These are phyloP conservation scores for Coemansia sp. DNA, from an alignment of 192 early-diverging fungal species.

Conservation along the genomic window DNA sequence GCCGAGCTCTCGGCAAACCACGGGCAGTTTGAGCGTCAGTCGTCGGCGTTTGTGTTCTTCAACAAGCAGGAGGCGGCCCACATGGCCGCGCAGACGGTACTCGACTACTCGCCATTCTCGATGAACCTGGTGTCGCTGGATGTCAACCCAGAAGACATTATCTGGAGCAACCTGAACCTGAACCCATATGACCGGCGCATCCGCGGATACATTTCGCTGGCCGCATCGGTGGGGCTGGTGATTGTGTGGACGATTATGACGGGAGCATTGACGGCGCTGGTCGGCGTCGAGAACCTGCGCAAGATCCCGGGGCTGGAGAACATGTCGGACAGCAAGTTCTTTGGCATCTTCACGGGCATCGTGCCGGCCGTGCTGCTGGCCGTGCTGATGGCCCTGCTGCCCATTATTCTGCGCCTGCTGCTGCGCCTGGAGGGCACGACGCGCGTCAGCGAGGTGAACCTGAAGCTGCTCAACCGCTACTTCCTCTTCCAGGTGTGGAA, in stretches of 20 bases:
- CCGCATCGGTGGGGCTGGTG: slow-evolving; percentile 54
- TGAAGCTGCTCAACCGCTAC: slow-evolving; percentile 64
- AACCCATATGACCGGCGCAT: slow-evolving; percentile 53
- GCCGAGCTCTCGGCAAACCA: slow-evolving; percentile 33
- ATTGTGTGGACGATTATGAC: slow-evolving; percentile 73
- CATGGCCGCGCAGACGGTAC: slow-evolving; percentile 65
- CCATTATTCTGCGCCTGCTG: slow-evolving; percentile 64
- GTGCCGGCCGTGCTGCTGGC: slow-evolving; percentile 68
- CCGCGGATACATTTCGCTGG: slow-evolving; percentile 54
- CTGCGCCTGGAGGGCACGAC: slow-evolving; percentile 60
- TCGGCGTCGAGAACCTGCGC: slow-evolving; percentile 52
- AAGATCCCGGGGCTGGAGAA: slow-evolving; percentile 49
- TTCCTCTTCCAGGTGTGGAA: slow-evolving; percentile 82
- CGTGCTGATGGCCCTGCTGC: slow-evolving; percentile 66
- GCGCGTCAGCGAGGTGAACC: slow-evolving; percentile 57
- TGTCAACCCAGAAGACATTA: slow-evolving; percentile 70
- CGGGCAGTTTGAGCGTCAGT: slow-evolving; percentile 44
- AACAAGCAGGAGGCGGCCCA: slow-evolving; percentile 73
- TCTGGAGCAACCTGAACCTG: slow-evolving; percentile 81
- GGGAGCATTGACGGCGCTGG: slow-evolving; percentile 51
- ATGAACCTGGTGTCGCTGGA: slow-evolving; percentile 67
- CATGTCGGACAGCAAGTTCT: slow-evolving; percentile 18
- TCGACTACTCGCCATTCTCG: slow-evolving; percentile 58
- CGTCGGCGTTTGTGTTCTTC: slow-evolving; percentile 88
- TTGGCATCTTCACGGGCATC: slow-evolving; percentile 69